Evolutionary conservation across 2,329 filamentous ascomycete genomes (phyloP).

Genomic region (Fusarium liriodendri): DNA sequence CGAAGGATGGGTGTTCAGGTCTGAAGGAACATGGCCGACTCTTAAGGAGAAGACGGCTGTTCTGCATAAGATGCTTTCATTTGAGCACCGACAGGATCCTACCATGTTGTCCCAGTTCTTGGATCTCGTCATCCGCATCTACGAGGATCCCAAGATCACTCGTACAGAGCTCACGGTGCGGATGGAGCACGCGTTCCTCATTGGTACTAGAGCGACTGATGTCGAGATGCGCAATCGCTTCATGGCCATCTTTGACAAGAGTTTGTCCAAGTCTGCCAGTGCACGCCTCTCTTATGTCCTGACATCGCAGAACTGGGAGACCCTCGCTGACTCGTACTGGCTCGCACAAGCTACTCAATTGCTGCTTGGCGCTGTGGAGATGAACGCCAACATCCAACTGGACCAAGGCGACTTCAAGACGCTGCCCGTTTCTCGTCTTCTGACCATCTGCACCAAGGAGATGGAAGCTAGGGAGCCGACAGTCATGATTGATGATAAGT

Average conservation of each 20-base stretch:
- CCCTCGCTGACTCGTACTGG: constrained; percentile 95
- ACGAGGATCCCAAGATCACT: constrained; percentile 96
- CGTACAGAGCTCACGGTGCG: constrained; percentile 95
- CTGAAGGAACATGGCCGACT: constrained; percentile 94
- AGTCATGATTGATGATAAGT: constrained; percentile 82
- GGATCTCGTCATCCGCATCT: constrained; percentile 95
- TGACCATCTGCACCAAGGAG: constrained; percentile 80
- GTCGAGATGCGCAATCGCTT: constrained; percentile 98
- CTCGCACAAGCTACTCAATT: constrained; percentile 94
- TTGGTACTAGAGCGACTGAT: constrained; percentile 91
- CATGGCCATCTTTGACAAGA: constrained; percentile 95
- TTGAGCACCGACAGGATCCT: constrained; percentile 85
- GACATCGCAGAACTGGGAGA: constrained; percentile 96
- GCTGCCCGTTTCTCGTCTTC: constrained; percentile 78
- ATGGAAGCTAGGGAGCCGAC: constrained; percentile 74
- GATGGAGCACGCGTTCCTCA: constrained; percentile 97
- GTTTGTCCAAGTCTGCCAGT: constrained; percentile 90
- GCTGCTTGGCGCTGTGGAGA: constrained; percentile 89
- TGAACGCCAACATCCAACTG: constrained; percentile 81
- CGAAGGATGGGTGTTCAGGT: constrained; percentile 95
- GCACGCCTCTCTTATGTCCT: constrained; percentile 91
- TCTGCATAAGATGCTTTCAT: constrained; percentile 98
- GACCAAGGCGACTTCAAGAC: constrained; percentile 87
- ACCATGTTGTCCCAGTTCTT: constrained; percentile 93
- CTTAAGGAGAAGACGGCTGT: constrained; percentile 99